Evolutionary conservation across 331 rosid genomes (phyloP).

Genomic region (Saraca asoca): DNA sequence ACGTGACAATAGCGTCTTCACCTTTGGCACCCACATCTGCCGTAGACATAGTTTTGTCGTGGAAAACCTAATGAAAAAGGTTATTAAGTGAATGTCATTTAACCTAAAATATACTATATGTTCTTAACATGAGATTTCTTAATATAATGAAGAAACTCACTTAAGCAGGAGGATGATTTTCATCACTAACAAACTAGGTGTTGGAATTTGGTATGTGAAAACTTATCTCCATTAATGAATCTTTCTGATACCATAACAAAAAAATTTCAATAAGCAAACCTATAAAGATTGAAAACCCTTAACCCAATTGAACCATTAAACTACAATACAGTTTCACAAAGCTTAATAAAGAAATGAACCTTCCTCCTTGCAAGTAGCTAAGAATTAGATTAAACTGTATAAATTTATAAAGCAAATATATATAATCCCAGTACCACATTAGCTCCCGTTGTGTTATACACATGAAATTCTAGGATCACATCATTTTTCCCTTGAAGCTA

Average conservation of each 20-base stretch:
- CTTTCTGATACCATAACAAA: conserved; percentile 64
- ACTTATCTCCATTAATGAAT: conserved; percentile 96
- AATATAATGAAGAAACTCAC: conserved; percentile 42
- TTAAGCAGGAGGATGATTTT: conserved; percentile 90
- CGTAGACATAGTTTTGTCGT: conserved; percentile 88
- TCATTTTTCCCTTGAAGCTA: conserved; percentile 96
- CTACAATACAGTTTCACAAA: conserved; percentile 1
- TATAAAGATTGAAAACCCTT: too few relatives aligned
- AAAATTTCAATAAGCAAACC: not conserved
- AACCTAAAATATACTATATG: not conserved
- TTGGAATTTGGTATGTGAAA: conserved; percentile 94
- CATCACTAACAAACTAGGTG: conserved; percentile 96
- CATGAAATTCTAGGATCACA: conserved; percentile 90
- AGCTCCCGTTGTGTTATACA: conserved; percentile 96
- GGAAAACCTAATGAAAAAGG: conserved; percentile 66
- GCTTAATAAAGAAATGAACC: not conserved
- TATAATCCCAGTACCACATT: conserved; percentile 64
- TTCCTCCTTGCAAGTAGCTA: conserved; percentile 2
- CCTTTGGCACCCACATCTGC: conserved; percentile 95
- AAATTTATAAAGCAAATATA: not conserved
- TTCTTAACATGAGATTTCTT: not conserved
- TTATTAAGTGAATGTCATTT: conserved; percentile 25
- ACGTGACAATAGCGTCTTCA: conserved; percentile 93
- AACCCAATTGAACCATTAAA: conserved; percentile 1
- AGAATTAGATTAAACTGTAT: conserved; percentile 17